A percentile compares a stretch with the other conserved stretches of the same genome.
phyloP scores from a whole-genome alignment of 768 basidiomycete genomes.

The Suillus brevipes region DNA sequence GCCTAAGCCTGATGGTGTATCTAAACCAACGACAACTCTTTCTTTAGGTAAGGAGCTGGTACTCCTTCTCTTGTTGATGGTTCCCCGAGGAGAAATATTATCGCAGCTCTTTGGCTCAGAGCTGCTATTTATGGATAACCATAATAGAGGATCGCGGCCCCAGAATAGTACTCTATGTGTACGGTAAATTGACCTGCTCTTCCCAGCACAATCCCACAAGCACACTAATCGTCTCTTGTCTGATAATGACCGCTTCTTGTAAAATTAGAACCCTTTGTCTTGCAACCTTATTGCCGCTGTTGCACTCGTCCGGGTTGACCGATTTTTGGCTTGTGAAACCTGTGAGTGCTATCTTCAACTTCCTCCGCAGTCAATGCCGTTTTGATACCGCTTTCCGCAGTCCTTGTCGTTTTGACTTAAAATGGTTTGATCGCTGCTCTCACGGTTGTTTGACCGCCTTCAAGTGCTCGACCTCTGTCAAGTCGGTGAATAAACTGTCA shows the following conservation, averaged over 20 bases:
- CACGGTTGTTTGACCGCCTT: background rate
- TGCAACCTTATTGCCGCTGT: background rate
- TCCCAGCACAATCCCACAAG: background rate
- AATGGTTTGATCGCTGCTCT: background rate
- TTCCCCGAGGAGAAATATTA: background rate
- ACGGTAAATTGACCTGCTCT: background rate
- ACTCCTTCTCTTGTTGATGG: background rate
- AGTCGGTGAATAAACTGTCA: background rate
- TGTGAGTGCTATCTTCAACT: background rate
- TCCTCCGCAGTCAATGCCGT: background rate
- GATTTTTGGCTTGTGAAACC: background rate
- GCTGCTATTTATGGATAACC: background rate
- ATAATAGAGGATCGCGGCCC: background rate
- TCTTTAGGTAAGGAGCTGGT: background rate
- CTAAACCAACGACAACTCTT: background rate
- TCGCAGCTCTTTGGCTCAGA: background rate
- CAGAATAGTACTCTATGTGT: background rate
- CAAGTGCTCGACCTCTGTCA: background rate
- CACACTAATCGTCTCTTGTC: background rate
- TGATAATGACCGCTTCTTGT: background rate
- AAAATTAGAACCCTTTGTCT: background rate
- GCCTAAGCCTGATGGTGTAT: background rate
- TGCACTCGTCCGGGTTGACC: background rate
- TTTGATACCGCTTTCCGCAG: background rate
- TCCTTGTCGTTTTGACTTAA: background rate